Conservation (phyloP, 2,329 filamentous ascomycete genomes). For the Reticulascus tulasneorum region DNA sequence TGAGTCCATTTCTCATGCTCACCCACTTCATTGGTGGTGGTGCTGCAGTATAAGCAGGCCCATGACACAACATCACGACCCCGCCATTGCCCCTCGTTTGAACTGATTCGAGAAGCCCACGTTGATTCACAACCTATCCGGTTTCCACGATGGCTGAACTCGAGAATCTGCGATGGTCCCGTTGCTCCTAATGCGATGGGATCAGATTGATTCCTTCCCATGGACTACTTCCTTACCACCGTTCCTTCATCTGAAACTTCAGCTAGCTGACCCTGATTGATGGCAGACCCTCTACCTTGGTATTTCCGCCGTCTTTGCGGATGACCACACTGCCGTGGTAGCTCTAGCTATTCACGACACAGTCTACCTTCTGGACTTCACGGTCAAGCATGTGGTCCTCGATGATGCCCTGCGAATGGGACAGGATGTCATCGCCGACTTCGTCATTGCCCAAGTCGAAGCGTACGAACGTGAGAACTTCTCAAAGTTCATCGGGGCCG, state of each 20-base stretch:
- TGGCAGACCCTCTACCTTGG: constrained; percentile 59
- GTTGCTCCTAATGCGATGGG: too few relatives aligned
- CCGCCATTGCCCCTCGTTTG: not conserved
- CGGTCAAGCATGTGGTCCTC: constrained; percentile 53
- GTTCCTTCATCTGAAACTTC: too few relatives aligned
- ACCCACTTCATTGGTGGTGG: not conserved
- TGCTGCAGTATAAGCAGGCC: not conserved
- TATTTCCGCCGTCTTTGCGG: constrained; percentile 51
- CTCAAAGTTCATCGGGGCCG: constrained; percentile 71
- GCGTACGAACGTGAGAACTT: constrained; percentile 61
- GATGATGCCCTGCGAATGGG: constrained; percentile 33
- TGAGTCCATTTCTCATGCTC: constrained; percentile 21
- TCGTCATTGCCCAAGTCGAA: constrained; percentile 53
- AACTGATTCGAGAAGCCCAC: too few relatives aligned
- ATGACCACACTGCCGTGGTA: constrained; percentile 51
- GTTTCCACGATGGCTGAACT: not conserved
- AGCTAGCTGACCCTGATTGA: not conserved
- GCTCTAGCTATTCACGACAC: constrained; percentile 70
- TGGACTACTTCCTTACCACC: not conserved
- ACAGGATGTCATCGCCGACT: constrained; percentile 51
- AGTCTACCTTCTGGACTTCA: constrained; percentile 71
- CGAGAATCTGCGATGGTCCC: too few relatives aligned
- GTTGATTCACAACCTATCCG: too few relatives aligned
- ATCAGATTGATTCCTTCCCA: not conserved
- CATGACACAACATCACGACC: not conserved